A percentile compares a stretch with the other conserved stretches of the same genome.
Conservation (phyloP, 805 yeast species). For the Candida corydali region DNA sequence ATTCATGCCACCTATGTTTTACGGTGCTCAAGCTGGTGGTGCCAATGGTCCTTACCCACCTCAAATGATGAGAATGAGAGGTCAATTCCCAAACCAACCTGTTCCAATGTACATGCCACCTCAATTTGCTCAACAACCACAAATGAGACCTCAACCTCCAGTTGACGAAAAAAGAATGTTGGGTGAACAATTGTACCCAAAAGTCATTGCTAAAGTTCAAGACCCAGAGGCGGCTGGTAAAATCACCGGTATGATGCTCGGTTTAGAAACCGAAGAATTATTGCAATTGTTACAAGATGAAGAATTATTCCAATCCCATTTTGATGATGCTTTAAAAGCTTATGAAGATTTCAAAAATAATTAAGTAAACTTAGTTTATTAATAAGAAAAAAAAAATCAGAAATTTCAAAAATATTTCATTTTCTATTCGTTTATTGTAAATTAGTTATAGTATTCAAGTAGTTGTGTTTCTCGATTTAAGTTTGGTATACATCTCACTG, state of each 20-base stretch:
- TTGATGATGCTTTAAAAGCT: conserved; percentile 91
- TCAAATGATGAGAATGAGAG: conserved; percentile 73
- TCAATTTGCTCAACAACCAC: conserved; percentile 33
- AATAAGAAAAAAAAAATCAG: too few species aligned
- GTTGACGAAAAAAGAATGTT: conserved; percentile 95
- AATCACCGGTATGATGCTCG: conserved; percentile 98
- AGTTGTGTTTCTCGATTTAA: conserved; percentile 33
- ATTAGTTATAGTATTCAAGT: too few species aligned
- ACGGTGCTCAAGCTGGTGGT: conserved; percentile 74
- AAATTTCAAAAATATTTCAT: too few species aligned
- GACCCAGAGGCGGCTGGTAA: conserved; percentile 96
- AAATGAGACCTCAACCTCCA: conserved; percentile 65
- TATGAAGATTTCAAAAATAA: conserved; percentile 83
- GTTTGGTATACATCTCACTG: conserved; percentile 69
- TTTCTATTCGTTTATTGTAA: too few species aligned
- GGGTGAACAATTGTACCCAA: conserved; percentile 96
- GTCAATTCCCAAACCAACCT: conserved; percentile 68
- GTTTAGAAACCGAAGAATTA: conserved; percentile 89
- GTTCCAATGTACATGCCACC: conserved; percentile 83
- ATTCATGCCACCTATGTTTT: conserved; percentile 83
- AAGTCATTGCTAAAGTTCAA: conserved; percentile 80
- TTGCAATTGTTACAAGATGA: conserved; percentile 86
- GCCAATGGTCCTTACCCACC: conserved; percentile 77
- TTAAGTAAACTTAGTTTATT: conserved; percentile 27
- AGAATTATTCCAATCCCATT: conserved; percentile 82